Conservation (phyloP, 148 eudicot species). For the Vaccinium myrtillus region DNA sequence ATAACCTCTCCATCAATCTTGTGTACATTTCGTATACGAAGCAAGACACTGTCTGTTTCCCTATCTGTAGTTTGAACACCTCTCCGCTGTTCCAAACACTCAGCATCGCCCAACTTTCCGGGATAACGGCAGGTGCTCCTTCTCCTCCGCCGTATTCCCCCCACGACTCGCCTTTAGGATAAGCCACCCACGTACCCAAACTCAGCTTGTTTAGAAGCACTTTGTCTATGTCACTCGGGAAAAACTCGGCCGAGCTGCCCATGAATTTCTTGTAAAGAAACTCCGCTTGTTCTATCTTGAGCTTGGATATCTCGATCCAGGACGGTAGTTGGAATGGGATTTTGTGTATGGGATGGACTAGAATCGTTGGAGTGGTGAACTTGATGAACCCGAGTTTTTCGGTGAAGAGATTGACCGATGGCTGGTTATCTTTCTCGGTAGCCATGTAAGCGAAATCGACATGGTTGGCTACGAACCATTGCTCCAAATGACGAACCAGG, state of each 20-base stretch:
- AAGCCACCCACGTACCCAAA: conserved; percentile 36
- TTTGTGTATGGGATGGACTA: conserved; percentile 23
- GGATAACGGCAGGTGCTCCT: conserved; percentile 1
- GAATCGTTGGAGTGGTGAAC: conserved; percentile 28
- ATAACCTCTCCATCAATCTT: conserved; percentile 13
- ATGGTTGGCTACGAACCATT: conserved; percentile 26
- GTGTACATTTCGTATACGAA: conserved; percentile 12
- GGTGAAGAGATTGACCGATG: conserved; percentile 27
- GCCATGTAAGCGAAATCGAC: conserved; percentile 37
- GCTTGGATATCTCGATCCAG: conserved; percentile 16
- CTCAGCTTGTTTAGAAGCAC: conserved; percentile 23
- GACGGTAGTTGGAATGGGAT: background rate
- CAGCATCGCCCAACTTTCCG: conserved; percentile 32
- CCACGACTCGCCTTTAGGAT: background rate
- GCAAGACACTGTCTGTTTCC: conserved; percentile 22
- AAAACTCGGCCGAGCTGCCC: conserved; percentile 21
- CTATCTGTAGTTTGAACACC: conserved; percentile 26
- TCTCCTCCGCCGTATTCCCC: background rate
- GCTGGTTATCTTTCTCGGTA: conserved; percentile 31
- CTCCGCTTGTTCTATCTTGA: conserved; percentile 25
- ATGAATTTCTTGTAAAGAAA: conserved; percentile 23
- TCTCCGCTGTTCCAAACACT: conserved; percentile 38
- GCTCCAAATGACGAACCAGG: conserved; percentile 24
- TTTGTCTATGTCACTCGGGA: conserved; percentile 32
- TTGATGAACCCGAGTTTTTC: conserved; percentile 23